Base-by-base conservation (phyloP, 305 asterid genomes). In the Rubia peregrina region DNA sequence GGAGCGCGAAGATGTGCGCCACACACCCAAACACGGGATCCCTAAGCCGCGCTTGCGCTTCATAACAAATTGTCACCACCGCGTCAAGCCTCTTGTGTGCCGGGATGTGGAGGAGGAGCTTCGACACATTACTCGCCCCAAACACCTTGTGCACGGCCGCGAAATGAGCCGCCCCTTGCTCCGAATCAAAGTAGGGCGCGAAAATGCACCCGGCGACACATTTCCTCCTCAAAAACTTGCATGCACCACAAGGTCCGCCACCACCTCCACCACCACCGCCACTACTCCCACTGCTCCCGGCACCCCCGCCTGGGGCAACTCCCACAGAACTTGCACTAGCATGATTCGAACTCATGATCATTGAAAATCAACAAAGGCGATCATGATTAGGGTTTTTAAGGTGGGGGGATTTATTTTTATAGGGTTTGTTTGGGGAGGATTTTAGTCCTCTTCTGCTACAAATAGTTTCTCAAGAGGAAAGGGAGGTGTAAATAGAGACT, bases 71-170 rank as follows among this genome's bases (percentile, higher is more conserved):
- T 56, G 98, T 92, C 38, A 88, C 86, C 43, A 92, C 96, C 19
- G 96, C 92, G 61, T 92, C 96, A 40, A 81, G 92, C 57, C 98
- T 87, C 73, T 85, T 88, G 44, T 81, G 84, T 30, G 78, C 84
- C 19, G 98, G 96, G 48, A 92, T 87, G 71, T 90, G 94, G 24
- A 71, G 84, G 46, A 92, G 95, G 59, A 92, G 90, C 84, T 92
- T 92, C 33, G 96, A 89, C 49, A 92, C 92, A 43, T 92, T 92
- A 72, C 98, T 92, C 10, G 98, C 98, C 11, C 98, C 98, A 22
- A 91, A 92, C 70, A 91, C 92, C 79, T 85, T 92, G 70, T 92
- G 98, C 67, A 92, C 98, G 22, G 98, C 96, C 22, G 96, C 98
- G 66, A 92, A 92, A 74, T 90, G 95, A 0, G 98, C 92, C 6